phyloP scores from a whole-genome alignment of 2,329 filamentous ascomycete genomes.

The Pseudogymnoascus sp. region DNA sequence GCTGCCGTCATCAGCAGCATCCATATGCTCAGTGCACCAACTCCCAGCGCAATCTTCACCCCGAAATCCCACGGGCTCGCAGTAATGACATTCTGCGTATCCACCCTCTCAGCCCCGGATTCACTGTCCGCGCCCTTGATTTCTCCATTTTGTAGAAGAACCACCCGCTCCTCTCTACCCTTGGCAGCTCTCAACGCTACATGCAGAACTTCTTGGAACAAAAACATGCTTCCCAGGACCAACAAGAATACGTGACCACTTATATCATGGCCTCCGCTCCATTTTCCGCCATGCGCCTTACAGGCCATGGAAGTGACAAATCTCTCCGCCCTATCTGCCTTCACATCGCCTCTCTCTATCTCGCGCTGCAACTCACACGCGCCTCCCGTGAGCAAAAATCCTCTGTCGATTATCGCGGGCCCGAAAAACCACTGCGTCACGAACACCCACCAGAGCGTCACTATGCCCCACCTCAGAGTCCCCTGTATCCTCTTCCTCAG shows the following conservation, averaged over 20 bases:
- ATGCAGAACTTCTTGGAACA: constrained; percentile 71
- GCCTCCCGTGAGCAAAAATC: constrained; percentile 82
- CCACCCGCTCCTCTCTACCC: constrained; percentile 51
- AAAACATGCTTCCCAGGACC: constrained; percentile 71
- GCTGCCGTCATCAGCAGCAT: constrained; percentile 98
- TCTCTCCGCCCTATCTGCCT: constrained; percentile 38
- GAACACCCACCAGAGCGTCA: constrained; percentile 73
- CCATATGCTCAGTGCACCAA: constrained; percentile 73
- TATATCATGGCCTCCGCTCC: constrained; percentile 94
- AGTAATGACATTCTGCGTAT: constrained; percentile 19
- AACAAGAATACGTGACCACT: constrained; percentile 92
- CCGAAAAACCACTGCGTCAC: constrained; percentile 98
- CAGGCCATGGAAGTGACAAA: constrained; percentile 71
- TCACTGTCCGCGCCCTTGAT: constrained; percentile 44
- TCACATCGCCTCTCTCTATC: constrained; percentile 37
- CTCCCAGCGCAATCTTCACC: constrained; percentile 48
- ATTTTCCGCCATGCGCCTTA: constrained; percentile 70
- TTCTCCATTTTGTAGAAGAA: constrained; percentile 59
- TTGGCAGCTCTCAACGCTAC: constrained; percentile 42
- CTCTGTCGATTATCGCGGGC: constrained; percentile 77
- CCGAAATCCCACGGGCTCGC: constrained; percentile 36
- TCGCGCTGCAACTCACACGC: constrained; percentile 58
- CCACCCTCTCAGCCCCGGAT: constrained; percentile 12
- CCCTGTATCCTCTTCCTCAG: constrained; percentile 48
- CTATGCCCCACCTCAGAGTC: constrained; percentile 56